A percentile compares a stretch with the other conserved stretches of the same genome.
Evolutionary conservation across 208 protist species (phyloP).

Genomic region (Trypanosoma lewisi): DNA sequence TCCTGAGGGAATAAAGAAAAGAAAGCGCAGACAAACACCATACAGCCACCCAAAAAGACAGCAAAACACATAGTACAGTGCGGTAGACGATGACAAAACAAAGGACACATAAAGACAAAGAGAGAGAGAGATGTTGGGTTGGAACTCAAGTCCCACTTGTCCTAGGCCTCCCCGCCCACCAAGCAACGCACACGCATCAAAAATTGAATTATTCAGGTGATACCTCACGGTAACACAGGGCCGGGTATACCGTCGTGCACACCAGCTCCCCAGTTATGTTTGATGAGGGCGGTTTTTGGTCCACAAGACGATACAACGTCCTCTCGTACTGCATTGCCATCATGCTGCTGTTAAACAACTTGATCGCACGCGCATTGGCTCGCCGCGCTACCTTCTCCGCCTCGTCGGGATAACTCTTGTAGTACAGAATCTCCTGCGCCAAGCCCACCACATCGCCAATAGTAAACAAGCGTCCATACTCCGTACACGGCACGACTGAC

Average conservation of each 20-base stretch:
- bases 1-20: too few species aligned
- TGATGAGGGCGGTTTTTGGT: background rate
- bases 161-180: too few species aligned
- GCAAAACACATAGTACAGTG: too few species aligned
- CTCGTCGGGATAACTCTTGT: conserved; percentile 20
- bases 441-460: conserved; percentile 23
- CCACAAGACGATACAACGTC: conserved; percentile 22
- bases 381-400: background rate
- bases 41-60: too few species aligned
- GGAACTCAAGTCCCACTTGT: too few species aligned
- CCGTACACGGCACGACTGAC: conserved; percentile 29
- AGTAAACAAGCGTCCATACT: conserved; percentile 22
- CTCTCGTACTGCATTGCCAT: conserved; percentile 34
- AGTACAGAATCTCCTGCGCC: conserved; percentile 23
- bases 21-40: too few species aligned
- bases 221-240: conserved; percentile 27
- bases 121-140: too few species aligned
- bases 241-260: conserved; percentile 25
- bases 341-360: conserved; percentile 22
- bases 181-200: too few species aligned
- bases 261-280: conserved; percentile 24
- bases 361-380: conserved; percentile 19
- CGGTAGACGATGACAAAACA: too few species aligned
- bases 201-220: too few species aligned
- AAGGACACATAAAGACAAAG: too few species aligned